A percentile compares a stretch with the other conserved stretches of the same genome.
Conservation (phyloP, 371 early-diverging fungal species). For the Mucor plumbeus region DNA sequence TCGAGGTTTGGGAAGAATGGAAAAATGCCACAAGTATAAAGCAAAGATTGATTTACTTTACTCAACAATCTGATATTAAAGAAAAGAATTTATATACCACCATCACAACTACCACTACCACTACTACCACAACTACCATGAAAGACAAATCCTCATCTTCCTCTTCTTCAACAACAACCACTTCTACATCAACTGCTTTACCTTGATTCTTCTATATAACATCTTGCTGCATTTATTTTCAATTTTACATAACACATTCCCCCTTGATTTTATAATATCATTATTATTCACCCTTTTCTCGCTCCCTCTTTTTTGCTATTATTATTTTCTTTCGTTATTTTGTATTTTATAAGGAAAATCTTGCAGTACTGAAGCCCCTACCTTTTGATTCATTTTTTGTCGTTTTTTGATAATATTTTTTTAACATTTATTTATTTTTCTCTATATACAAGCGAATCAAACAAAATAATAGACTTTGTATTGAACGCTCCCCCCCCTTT, state of each 20-base stretch:
- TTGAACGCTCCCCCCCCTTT: neutral
- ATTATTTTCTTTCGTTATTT: neutral
- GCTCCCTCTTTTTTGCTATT: neutral
- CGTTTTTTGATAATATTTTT: neutral
- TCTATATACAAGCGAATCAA: neutral
- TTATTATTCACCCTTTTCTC: neutral
- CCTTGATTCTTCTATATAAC: neutral
- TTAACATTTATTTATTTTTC: neutral
- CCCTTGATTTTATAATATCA: neutral
- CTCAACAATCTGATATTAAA: conserved; percentile 22
- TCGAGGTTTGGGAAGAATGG: conserved; percentile 46
- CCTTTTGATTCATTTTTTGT: neutral
- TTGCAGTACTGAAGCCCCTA: neutral
- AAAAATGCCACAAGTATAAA: conserved; percentile 37
- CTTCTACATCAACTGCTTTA: neutral
- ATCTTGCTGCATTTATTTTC: neutral
- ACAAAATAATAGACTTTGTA: conserved; percentile 1
- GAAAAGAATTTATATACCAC: conserved; percentile 20
- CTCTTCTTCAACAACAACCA: conserved; percentile 4
- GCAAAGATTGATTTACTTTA: conserved; percentile 30
- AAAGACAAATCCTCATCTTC: neutral
- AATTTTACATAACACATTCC: neutral
- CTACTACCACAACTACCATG: conserved; percentile 12
- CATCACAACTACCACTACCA: conserved; percentile 15
- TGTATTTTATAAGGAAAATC: neutral